phyloP scores from a whole-genome alignment of 2,329 filamentous ascomycete species.

The Seiridium unicorne region DNA sequence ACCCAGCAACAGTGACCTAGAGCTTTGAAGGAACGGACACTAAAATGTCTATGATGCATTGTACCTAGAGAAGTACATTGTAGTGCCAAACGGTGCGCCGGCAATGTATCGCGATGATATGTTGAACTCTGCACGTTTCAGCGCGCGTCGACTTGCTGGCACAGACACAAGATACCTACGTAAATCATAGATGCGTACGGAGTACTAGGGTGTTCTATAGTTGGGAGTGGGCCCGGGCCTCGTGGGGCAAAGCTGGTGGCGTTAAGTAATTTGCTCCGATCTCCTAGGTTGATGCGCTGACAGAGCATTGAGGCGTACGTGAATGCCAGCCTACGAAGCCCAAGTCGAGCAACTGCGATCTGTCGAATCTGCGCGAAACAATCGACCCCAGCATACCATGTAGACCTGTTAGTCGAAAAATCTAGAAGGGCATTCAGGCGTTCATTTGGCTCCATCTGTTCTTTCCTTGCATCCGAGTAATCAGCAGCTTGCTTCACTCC shows the following conservation, averaged over 20 bases:
- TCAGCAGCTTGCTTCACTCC: too few relatives aligned
- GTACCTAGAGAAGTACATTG: too few relatives aligned
- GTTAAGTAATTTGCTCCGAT: neutral
- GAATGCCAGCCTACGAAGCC: too few relatives aligned
- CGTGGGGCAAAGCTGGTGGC: neutral
- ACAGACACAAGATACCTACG: too few relatives aligned
- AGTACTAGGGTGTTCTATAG: neutral
- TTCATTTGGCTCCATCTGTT: neutral
- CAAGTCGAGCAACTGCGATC: constrained; percentile 2
- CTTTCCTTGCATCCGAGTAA: neutral
- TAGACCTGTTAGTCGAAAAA: neutral
- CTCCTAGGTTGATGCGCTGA: neutral
- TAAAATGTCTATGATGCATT: neutral
- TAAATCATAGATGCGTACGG: too few relatives aligned
- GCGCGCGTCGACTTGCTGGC: too few relatives aligned
- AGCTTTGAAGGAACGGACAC: neutral
- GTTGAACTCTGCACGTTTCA: too few relatives aligned
- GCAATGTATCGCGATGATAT: too few relatives aligned
- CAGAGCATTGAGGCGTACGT: neutral
- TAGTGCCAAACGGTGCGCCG: too few relatives aligned
- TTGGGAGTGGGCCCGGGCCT: neutral
- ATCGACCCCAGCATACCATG: neutral
- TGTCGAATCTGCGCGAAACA: neutral
- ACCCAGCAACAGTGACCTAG: neutral
- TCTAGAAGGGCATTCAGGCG: neutral